Evolutionary conservation across 2,329 filamentous ascomycete species (phyloP).

Genomic region (Ustilaginoidea virens): DNA sequence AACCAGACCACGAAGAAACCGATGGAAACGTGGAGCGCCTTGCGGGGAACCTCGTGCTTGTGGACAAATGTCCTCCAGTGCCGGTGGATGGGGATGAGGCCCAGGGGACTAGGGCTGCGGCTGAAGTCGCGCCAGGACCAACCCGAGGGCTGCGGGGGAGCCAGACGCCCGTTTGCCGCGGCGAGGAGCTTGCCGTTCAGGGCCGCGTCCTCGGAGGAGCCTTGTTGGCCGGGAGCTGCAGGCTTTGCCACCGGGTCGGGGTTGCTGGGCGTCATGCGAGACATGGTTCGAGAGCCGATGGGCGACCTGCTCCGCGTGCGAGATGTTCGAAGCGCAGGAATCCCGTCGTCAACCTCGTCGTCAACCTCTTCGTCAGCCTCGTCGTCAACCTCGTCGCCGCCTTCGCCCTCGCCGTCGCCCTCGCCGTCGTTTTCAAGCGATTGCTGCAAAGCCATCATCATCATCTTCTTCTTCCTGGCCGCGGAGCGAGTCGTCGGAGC

Average conservation of each 20-base stretch:
- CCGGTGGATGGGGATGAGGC: slow-evolving; percentile 86
- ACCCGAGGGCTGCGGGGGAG: slow-evolving; percentile 46
- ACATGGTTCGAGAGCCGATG: slow-evolving; percentile 33
- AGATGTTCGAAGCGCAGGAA: slow-evolving; percentile 40
- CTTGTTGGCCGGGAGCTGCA: slow-evolving; percentile 3
- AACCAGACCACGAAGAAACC: slow-evolving; percentile 84
- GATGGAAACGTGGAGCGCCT: slow-evolving; percentile 86
- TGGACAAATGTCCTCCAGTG: slow-evolving; percentile 88
- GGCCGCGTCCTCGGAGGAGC: slow-evolving; percentile 10
- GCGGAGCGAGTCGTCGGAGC: slow-evolving; percentile 67
- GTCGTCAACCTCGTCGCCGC: too few relatives aligned
- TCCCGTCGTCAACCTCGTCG: slow-evolving; percentile 28
- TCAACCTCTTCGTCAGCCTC: too few relatives aligned
- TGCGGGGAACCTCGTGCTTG: slow-evolving; percentile 92
- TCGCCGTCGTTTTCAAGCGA: slow-evolving; percentile 23
- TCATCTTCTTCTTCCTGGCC: slow-evolving; percentile 34
- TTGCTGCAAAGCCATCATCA: slow-evolving; percentile 45
- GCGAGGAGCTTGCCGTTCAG: slow-evolving; percentile 19
- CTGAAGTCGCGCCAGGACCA: slow-evolving; percentile 81
- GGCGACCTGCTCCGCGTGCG: slow-evolving; percentile 60
- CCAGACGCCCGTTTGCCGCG: slow-evolving; percentile 48
- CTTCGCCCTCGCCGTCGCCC: background rate
- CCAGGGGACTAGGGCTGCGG: slow-evolving; percentile 80
- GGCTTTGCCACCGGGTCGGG: slow-evolving; percentile 19
- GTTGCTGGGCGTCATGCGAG: slow-evolving; percentile 36